Evolutionary conservation across 1,284 basidiomycete genomes (phyloP).

Genomic region (Pterula multifida): DNA sequence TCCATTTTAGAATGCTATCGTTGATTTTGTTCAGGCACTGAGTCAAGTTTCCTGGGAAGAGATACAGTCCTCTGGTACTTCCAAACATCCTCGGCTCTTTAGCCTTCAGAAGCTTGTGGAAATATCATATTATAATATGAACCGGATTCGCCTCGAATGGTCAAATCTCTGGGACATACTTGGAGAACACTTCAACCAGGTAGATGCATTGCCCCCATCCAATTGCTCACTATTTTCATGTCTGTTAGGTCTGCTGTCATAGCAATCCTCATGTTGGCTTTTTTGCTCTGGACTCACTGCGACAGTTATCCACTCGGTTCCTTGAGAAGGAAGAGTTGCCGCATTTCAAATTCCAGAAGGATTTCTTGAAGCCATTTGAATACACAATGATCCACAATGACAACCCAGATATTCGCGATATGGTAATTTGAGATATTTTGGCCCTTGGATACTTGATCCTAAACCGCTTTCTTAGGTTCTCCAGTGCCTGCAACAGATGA

Average conservation of each 20-base stretch:
- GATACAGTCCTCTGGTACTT: conserved; percentile 92
- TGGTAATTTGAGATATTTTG: conserved; percentile 43
- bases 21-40: conserved; percentile 94
- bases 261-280: conserved; percentile 95
- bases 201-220: conserved; percentile 23
- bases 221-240: no score
- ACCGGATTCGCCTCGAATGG: conserved; percentile 96
- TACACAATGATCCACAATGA: conserved; percentile 96
- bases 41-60: conserved; percentile 99
- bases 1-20: conserved; percentile 74
- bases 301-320: conserved; percentile 97
- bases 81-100: conserved; percentile 90
- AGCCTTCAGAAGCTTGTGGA: conserved; percentile 98
- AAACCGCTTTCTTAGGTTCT: conserved; percentile 47
- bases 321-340: conserved; percentile 97
- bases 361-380: conserved; percentile 97
- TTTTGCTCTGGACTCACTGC: conserved; percentile 95
- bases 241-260: conserved; percentile 89
- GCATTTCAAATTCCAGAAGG: conserved; percentile 99
- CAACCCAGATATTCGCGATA: conserved; percentile 91
- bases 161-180: conserved; percentile 96
- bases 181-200: conserved; percentile 98
- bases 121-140: conserved; percentile 99
- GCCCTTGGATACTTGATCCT: conserved; percentile 4
- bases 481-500: conserved; percentile 99